Evolutionary conservation across 148 eudicot genomes (phyloP).

Genomic region (Mesembryanthemum crystallinum): DNA sequence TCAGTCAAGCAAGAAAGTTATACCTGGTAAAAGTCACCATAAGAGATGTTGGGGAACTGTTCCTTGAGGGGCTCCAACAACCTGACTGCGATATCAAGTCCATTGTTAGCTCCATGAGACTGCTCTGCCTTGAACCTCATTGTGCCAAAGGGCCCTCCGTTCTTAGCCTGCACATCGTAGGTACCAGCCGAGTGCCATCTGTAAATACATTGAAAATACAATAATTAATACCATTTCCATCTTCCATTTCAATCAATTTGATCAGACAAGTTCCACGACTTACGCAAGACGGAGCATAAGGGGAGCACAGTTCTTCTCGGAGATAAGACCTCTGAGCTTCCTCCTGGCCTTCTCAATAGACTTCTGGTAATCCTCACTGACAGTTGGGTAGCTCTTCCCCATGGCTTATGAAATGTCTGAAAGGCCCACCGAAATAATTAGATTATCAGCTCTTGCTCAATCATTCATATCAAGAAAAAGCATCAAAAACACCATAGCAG

Average conservation of each 20-base stretch:
- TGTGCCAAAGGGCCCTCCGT: slow-evolving; percentile 92
- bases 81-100: slow-evolving; percentile 66
- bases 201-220: not conserved
- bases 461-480: not conserved
- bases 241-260: not conserved
- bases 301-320: slow-evolving; percentile 80
- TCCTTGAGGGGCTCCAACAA: slow-evolving; percentile 72
- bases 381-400: slow-evolving; percentile 76
- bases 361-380: slow-evolving; percentile 63
- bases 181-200: slow-evolving; percentile 99
- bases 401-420: slow-evolving; percentile 30
- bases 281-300: slow-evolving; percentile 87
- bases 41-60: slow-evolving; percentile 59
- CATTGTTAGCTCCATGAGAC: slow-evolving; percentile 63
- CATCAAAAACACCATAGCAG: not conserved
- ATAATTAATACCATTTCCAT: not conserved
- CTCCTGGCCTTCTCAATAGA: slow-evolving; percentile 62
- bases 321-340: slow-evolving; percentile 68
- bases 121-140: slow-evolving; percentile 65
- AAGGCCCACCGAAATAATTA: not conserved
- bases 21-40: slow-evolving; percentile 76
- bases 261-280: slow-evolving; percentile 5
- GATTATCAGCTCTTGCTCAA: not conserved
- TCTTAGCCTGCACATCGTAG: slow-evolving; percentile 53
- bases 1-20: not conserved